Evolutionary conservation across 2,329 filamentous ascomycete genomes (phyloP).

Genomic region (Fusarium oligoseptatum): DNA sequence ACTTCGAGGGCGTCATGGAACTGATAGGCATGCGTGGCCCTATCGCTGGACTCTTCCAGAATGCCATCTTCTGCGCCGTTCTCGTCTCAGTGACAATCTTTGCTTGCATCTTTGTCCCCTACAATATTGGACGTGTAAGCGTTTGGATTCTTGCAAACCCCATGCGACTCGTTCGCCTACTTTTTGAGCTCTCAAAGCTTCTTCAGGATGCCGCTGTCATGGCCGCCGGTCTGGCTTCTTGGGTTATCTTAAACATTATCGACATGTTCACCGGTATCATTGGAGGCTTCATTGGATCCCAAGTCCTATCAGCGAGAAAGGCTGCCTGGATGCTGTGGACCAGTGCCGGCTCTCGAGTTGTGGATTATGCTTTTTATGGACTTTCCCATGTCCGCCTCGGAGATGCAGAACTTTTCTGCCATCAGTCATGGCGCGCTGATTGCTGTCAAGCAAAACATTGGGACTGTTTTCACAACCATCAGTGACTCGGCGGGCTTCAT

Average conservation of each 20-base stretch:
- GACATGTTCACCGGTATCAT: slow-evolving; percentile 54
- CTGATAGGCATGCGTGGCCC: slow-evolving; percentile 97
- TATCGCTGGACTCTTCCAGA: slow-evolving; percentile 89
- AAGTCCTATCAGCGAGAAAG: slow-evolving; percentile 52
- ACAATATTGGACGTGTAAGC: slow-evolving; percentile 88
- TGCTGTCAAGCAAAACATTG: slow-evolving; percentile 68
- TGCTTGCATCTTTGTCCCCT: slow-evolving; percentile 89
- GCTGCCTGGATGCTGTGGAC: slow-evolving; percentile 59
- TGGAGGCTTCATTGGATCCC: slow-evolving; percentile 48
- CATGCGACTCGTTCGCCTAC: slow-evolving; percentile 77
- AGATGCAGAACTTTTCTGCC: slow-evolving; percentile 82
- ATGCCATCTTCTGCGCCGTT: slow-evolving; percentile 93
- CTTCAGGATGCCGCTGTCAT: slow-evolving; percentile 82
- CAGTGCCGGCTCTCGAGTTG: slow-evolving; percentile 61
- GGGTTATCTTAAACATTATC: slow-evolving; percentile 55
- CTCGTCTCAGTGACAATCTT: slow-evolving; percentile 90
- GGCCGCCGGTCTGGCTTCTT: slow-evolving; percentile 68
- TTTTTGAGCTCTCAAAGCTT: slow-evolving; percentile 82
- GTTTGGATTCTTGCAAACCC: slow-evolving; percentile 86
- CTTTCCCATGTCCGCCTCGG: slow-evolving; percentile 66
- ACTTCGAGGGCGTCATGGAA: slow-evolving; percentile 96
- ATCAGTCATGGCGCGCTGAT: slow-evolving; percentile 79
- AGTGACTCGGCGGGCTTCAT: slow-evolving; percentile 59
- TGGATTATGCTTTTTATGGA: slow-evolving; percentile 65
- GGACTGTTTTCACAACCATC: slow-evolving; percentile 55